phyloP scores from a whole-genome alignment of 2,329 filamentous ascomycete genomes.

The Chrysoporthe austroafricana region DNA sequence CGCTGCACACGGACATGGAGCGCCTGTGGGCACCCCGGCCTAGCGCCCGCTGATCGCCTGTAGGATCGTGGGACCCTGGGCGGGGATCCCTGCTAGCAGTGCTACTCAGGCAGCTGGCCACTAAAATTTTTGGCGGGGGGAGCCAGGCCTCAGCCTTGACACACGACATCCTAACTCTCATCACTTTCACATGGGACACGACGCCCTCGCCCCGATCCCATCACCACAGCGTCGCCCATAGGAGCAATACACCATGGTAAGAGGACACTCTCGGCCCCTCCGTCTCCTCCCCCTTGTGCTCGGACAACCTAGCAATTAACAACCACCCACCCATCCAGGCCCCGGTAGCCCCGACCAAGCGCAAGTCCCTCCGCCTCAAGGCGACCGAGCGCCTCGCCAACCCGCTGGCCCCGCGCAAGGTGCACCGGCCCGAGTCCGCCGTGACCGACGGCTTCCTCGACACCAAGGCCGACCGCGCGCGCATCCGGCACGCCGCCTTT shows the following conservation, averaged over 20 bases:
- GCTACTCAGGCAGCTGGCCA: neutral
- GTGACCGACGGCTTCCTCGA: constrained; percentile 65
- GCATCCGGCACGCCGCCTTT: constrained; percentile 80
- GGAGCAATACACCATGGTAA: neutral
- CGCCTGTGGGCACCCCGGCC: neutral
- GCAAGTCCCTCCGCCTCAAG: constrained; percentile 60
- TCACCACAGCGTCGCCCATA: neutral
- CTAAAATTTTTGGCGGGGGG: neutral
- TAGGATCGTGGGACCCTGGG: neutral
- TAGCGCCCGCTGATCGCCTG: neutral
- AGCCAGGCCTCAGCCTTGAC: neutral
- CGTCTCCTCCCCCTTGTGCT: constrained; percentile 21
- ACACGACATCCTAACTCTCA: neutral
- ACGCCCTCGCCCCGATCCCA: neutral
- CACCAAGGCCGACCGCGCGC: constrained; percentile 81
- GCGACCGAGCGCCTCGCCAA: constrained; percentile 56
- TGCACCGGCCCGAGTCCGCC: constrained; percentile 54
- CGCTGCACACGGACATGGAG: neutral
- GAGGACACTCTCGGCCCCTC: constrained; percentile 31
- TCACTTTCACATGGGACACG: neutral
- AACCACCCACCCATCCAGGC: constrained; percentile 29
- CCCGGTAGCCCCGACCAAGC: constrained; percentile 51
- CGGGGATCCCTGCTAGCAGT: neutral
- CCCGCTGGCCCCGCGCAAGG: constrained; percentile 55
- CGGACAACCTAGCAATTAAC: constrained; percentile 14